Evolutionary conservation across 2,329 filamentous ascomycete species (phyloP).

Genomic region (Fusarium coffeatum): DNA sequence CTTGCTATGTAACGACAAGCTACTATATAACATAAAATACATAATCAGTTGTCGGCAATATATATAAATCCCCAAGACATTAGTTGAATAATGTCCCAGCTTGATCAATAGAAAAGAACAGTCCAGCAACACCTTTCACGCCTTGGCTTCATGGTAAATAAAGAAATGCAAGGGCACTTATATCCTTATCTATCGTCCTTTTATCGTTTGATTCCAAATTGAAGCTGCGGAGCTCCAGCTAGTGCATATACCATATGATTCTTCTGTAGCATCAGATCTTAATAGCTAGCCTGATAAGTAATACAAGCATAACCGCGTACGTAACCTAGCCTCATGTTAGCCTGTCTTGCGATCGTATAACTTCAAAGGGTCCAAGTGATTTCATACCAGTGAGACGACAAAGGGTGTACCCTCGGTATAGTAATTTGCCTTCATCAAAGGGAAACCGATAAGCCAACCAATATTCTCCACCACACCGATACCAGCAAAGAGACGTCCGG

Average conservation of each 20-base stretch:
- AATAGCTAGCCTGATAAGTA: background rate
- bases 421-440: background rate
- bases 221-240: accelerated
- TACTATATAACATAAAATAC: background rate
- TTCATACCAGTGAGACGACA: background rate
- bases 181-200: background rate
- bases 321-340: background rate
- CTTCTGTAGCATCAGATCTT: background rate
- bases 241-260: background rate
- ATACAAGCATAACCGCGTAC: background rate
- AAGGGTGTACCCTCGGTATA: background rate
- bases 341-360: background rate
- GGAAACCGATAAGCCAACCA: background rate
- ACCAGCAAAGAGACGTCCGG: constrained; percentile 3
- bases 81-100: background rate
- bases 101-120: background rate
- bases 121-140: background rate
- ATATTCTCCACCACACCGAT: background rate
- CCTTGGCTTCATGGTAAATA: background rate
- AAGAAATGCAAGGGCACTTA: background rate
- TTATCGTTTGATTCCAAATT: background rate
- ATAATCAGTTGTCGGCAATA: background rate
- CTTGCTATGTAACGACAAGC: background rate
- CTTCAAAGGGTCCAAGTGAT: background rate
- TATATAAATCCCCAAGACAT: background rate